These are phyloP conservation scores for Gremmenia infestans DNA, from an alignment of 2,329 filamentous ascomycete species.

Conservation along the genomic window DNA sequence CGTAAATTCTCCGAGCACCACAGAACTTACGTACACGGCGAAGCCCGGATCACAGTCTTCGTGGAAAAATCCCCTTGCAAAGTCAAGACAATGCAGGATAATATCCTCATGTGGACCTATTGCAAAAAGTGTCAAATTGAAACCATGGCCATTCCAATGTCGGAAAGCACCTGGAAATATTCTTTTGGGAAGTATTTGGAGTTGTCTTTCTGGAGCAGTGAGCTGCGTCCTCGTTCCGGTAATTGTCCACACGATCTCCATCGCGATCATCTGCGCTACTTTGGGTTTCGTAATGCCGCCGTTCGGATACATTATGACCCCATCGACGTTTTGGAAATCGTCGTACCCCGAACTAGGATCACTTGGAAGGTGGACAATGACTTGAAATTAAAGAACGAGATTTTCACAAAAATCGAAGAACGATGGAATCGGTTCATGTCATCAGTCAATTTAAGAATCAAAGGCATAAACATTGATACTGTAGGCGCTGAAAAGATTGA, in stretches of 20 bases:
- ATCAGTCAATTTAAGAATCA: conserved; percentile 78
- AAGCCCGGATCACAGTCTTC: conserved; percentile 87
- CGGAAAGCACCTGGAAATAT: conserved; percentile 92
- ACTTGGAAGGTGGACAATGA: conserved; percentile 99
- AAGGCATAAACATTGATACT: conserved; percentile 85
- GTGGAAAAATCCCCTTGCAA: conserved; percentile 70
- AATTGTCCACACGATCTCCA: conserved; percentile 90
- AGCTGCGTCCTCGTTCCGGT: conserved; percentile 67
- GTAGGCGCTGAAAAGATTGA: conserved; percentile 84
- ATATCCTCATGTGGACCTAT: conserved; percentile 95
- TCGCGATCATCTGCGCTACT: conserved; percentile 86
- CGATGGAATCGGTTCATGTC: conserved; percentile 81
- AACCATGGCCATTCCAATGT: conserved; percentile 86
- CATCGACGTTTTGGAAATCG: conserved; percentile 88
- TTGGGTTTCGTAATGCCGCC: conserved; percentile 79
- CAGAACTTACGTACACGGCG: conserved; percentile 93
- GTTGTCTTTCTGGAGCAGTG: conserved; percentile 89
- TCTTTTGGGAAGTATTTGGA: conserved; percentile 99
- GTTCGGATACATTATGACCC: conserved; percentile 89
- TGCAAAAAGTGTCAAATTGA: conserved; percentile 91
- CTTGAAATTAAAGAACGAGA: conserved; percentile 84
- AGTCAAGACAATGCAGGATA: conserved; percentile 60
- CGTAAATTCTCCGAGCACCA: conserved; percentile 89
- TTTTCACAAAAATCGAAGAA: conserved; percentile 76
- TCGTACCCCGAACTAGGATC: conserved; percentile 82